Base-by-base conservation (phyloP, 2,329 filamentous ascomycete genomes). In the Alternaria triticimaculans region DNA sequence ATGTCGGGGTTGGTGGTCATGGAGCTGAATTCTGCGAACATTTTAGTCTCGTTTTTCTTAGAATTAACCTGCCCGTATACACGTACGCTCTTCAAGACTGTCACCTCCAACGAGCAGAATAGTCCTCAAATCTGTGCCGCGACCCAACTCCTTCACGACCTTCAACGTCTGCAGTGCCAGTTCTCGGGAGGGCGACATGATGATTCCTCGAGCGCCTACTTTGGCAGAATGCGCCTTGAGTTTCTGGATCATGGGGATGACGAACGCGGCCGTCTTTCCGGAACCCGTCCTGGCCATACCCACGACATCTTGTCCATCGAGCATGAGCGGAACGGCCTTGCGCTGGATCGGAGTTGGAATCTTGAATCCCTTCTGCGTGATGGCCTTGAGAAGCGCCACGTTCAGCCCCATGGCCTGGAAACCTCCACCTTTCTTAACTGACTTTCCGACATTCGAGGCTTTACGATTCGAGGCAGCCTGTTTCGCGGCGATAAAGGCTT, bases 201-300 rank as follows among this genome's bases (percentile, higher is more conserved):
- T 91, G 63, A 99, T 84, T 12, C 91, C 96, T 74, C 96, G 88
- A 48, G 93, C 89, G 56, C 96, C 96, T 67, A 98, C 90, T 74
- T 91, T 91, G 28, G 90, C 90, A 76, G 92, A 97, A 80, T 99
- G 96, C 23, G 89, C 87, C 80, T 94, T 96, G 65, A 99, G 84
- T 69, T 91, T 92, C 83, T 99, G 93, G 65, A 99, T 94, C 95
- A 99, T 97, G 46, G 96, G 96, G 68, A 99, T 96, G 25, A 98
- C 94, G 80, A 99, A 99, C 21, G 96, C 96, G 1, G 94, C 96
- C 1, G 96, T 99, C 84, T 99, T 99, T 83, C 96, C 96, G 20
- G 94, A 98, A 78, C 96, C 96, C n/a, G 96, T 99, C 70, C 96
- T 87, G 8, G 96, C 96, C 96, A 99, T 99, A 70, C 94, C 96